Conservation (phyloP, 306 rosid genomes). For the Rosa persica region DNA sequence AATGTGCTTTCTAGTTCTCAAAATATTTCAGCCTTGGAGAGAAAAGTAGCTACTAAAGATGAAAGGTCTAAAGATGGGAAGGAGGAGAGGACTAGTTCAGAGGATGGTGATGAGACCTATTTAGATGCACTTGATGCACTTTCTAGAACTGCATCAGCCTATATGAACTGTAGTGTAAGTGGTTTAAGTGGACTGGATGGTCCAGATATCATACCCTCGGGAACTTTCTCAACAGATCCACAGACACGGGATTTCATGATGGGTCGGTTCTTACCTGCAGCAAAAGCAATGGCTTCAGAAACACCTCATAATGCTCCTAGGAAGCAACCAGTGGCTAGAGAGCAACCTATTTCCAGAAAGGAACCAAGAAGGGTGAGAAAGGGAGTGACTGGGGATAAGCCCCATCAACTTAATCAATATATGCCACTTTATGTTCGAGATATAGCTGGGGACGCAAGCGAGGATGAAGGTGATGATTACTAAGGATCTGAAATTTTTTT, state of each 20-base stretch:
- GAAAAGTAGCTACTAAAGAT: slow-evolving; percentile 23
- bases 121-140: slow-evolving; percentile 66
- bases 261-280: slow-evolving; percentile 85
- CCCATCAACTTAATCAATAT: slow-evolving; percentile 36
- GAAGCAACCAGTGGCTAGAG: slow-evolving; percentile 43
- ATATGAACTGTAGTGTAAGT: slow-evolving; percentile 62
- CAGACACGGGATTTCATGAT: slow-evolving; percentile 72
- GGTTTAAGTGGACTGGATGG: slow-evolving; percentile 75
- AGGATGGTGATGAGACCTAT: slow-evolving; percentile 61
- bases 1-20: slow-evolving; percentile 30
- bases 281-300: slow-evolving; percentile 77
- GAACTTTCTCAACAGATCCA: slow-evolving; percentile 54
- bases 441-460: slow-evolving; percentile 42
- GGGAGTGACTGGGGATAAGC: slow-evolving; percentile 29
- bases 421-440: slow-evolving; percentile 33
- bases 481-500: slow-evolving; percentile 32
- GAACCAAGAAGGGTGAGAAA: slow-evolving; percentile 49
- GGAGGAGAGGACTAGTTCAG: slow-evolving; percentile 42
- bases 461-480: slow-evolving; percentile 43
- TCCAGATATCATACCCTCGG: slow-evolving; percentile 37
- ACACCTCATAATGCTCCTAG: slow-evolving; percentile 47
- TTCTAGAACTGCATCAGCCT: slow-evolving; percentile 75
- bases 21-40: slow-evolving; percentile 30
- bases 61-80: slow-evolving; percentile 31
- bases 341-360: slow-evolving; percentile 45